Evolutionary conservation across 2,329 filamentous ascomycete species (phyloP).

Genomic region (Achaetomium macrosporum): DNA sequence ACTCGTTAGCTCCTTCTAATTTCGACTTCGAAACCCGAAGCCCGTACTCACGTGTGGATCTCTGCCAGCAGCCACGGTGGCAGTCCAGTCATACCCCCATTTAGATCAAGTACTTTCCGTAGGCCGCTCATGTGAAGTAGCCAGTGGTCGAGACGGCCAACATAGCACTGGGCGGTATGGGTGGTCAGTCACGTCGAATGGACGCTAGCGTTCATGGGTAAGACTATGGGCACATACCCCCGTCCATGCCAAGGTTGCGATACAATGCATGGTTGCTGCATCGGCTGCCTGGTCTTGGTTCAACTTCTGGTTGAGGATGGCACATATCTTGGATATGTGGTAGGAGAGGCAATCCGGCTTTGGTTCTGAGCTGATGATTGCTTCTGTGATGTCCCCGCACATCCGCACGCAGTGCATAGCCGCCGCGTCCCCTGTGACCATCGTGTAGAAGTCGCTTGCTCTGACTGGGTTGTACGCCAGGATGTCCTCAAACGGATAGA

Average conservation of each 20-base stretch:
- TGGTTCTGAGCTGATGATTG: constrained; percentile 16
- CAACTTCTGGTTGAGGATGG: constrained; percentile 25
- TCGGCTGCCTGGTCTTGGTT: constrained; percentile 20
- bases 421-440: constrained; percentile 25
- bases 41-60: constrained; percentile 27
- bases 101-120: constrained; percentile 29
- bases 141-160: constrained; percentile 35
- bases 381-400: constrained; percentile 27
- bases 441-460: constrained; percentile 24
- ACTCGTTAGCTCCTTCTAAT: not conserved
- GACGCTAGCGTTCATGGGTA: not conserved
- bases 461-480: constrained; percentile 29
- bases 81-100: constrained; percentile 24
- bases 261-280: constrained; percentile 29
- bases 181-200: not conserved
- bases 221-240: constrained; percentile 20
- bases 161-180: constrained; percentile 24
- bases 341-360: constrained; percentile 20
- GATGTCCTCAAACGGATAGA: constrained; percentile 31
- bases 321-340: constrained; percentile 25
- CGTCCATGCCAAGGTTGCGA: constrained; percentile 29
- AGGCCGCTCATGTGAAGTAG: constrained; percentile 34
- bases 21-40: not conserved
- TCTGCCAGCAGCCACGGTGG: constrained; percentile 21
- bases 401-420: constrained; percentile 29